A percentile compares a stretch with the other conserved stretches of the same genome.
Evolutionary conservation across 345 rosid genomes (phyloP).

Genomic region (Turnera subulata): DNA sequence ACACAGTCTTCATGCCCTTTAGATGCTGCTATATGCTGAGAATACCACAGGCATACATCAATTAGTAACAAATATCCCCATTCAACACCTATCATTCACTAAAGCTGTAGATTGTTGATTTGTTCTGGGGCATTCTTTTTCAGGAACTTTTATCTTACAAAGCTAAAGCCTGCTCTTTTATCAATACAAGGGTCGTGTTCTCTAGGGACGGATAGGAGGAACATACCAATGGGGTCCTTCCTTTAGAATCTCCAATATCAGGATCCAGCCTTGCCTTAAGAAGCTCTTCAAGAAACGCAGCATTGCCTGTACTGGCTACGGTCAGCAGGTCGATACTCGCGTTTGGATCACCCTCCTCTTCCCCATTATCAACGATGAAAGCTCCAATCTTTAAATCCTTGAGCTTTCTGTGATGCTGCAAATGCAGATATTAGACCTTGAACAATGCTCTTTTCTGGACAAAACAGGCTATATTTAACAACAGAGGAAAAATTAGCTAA

Average conservation of each 20-base stretch:
- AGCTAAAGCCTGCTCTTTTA: no score
- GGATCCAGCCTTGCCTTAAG: conserved; percentile 78
- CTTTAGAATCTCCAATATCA: conserved; percentile 57
- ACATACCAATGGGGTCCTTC: conserved; percentile 74
- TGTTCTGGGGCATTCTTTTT: no score
- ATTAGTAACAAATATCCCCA: neutral
- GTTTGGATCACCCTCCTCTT: conserved; percentile 42
- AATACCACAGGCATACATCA: neutral
- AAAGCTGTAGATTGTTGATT: neutral
- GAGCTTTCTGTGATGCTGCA: conserved; percentile 59
- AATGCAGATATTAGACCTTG: neutral
- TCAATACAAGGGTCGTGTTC: no score
- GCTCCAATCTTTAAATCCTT: conserved; percentile 51
- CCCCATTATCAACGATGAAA: conserved; percentile 31
- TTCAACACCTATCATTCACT: neutral
- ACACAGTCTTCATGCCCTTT: conserved; percentile 86
- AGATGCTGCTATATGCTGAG: conserved; percentile 88
- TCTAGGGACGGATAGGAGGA: no score
- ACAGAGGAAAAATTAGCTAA: neutral
- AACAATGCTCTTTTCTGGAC: no score
- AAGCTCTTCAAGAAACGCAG: conserved; percentile 78
- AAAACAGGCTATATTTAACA: neutral
- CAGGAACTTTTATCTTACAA: no score
- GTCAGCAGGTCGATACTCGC: conserved; percentile 49
- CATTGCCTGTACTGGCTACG: conserved; percentile 58